phyloP scores from a whole-genome alignment of 495 filamentous ascomycete genomes.

The Tuber borchii region DNA sequence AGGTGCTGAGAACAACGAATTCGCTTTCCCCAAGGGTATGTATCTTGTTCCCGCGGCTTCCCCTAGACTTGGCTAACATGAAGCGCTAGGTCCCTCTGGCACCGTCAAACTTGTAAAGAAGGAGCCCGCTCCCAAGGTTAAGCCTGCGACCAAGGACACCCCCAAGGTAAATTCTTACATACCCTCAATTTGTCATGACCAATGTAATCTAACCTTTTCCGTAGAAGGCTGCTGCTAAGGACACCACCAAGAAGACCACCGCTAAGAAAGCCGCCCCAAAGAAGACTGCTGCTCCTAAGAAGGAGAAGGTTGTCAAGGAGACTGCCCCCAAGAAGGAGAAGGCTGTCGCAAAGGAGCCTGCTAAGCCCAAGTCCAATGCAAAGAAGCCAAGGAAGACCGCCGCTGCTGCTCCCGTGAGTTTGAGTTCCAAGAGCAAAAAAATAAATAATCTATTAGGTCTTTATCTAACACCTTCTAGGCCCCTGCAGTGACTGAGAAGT shows the following conservation, averaged over 20 bases:
- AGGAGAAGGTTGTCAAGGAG: constrained; percentile 33
- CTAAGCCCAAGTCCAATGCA: constrained; percentile 41
- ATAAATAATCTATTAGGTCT: background rate
- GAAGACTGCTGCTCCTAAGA: constrained; percentile 52
- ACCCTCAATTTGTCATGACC: background rate
- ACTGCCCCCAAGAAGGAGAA: constrained; percentile 50
- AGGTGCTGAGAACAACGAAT: constrained; percentile 83
- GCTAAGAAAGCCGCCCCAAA: constrained; percentile 45
- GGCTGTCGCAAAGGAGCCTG: constrained; percentile 50
- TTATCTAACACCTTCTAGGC: constrained; percentile 39
- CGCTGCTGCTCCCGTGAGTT: constrained; percentile 44
- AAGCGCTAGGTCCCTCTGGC: constrained; percentile 68
- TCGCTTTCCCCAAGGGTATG: constrained; percentile 93
- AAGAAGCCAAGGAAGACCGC: constrained; percentile 51
- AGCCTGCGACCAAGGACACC: constrained; percentile 11
- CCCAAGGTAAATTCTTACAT: background rate
- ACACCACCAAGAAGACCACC: background rate
- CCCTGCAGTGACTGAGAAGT: constrained; percentile 65
- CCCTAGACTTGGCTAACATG: constrained; percentile 44
- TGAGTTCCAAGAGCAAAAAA: background rate
- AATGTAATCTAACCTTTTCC: background rate
- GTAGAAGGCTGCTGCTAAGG: constrained; percentile 37
- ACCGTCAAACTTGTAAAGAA: constrained; percentile 97
- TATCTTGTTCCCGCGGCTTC: constrained; percentile 21
- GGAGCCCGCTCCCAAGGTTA: constrained; percentile 44